Base-by-base conservation (phyloP, 2,329 filamentous ascomycete genomes). In the Sarocladium oryzae region DNA sequence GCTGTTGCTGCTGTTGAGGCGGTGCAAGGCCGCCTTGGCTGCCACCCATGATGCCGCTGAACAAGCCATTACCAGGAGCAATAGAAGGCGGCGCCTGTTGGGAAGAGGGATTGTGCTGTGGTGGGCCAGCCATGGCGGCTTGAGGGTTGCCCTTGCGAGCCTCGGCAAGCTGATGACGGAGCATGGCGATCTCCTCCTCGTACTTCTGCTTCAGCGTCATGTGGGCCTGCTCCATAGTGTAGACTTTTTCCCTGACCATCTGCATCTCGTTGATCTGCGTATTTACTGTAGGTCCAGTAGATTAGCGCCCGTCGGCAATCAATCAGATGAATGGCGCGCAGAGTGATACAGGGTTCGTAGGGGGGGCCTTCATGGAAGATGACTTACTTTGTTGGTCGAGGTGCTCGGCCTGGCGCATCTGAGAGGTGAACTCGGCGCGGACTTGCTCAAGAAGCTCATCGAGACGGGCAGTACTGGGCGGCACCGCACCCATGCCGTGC, bases 191-290 rank as follows among this genome's bases (percentile, higher is more conserved):
- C 64, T 97, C 90, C 58, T 95, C 89, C 65, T 99, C 93, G 65
- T 97, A 97, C 92, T 96, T 95, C 69, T 85, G 79, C 75, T 97
- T 97, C 63, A 96, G 83, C 50, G 81, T 82, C 61, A 92, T 79
- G 63, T 97, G 93, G 46, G 85, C 82, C 66, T 95, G 90, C 69
- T 99, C 93, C 68, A 99, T 83, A 60, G 88, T 82, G 64, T 89
- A 96, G 54, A 99, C 89, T 70, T 96, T 96, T 65, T 91, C 86
- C 56, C 91, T 81, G 48, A 99, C 89, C 63, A 96, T 81, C 66
- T 96, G 89, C 79, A 97, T 93, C 72, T 99, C 93, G 63, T 92
- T 86, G 57, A 96, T 86, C 68, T 99, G 93, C 48, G 84, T 82
- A 53, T 88, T 84, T 65, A 97, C 93, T 96, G 68, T 58, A 52